Conservation (phyloP, 345 rosid species). For the Hibiscus tridactylites region DNA sequence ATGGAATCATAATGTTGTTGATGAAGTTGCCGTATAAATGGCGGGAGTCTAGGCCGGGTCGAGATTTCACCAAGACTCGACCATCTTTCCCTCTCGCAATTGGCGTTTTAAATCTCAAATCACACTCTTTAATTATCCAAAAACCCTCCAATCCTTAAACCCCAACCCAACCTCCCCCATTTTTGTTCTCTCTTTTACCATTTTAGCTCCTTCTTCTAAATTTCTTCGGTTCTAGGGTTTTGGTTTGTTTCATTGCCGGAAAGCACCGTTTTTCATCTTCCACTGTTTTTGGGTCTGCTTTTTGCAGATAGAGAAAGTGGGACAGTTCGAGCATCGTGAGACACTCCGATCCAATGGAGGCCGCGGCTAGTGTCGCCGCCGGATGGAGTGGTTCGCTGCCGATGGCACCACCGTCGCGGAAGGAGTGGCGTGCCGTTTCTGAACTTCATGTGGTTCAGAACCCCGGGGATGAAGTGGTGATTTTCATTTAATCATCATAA, state of each 20-base stretch:
- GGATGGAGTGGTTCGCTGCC: slow-evolving; percentile 60
- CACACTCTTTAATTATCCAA: slow-evolving; percentile 18
- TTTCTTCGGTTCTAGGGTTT: slow-evolving; percentile 24
- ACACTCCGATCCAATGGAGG: slow-evolving; percentile 52
- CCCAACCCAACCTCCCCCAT: slow-evolving; percentile 10
- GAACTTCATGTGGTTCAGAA: slow-evolving; percentile 61
- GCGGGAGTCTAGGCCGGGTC: not conserved
- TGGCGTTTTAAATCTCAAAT: slow-evolving; percentile 7
- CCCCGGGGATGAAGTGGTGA: slow-evolving; percentile 47
- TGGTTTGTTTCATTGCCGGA: not conserved
- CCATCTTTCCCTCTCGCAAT: slow-evolving; percentile 10
- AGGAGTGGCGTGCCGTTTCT: slow-evolving; percentile 94
- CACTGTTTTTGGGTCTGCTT: not conserved
- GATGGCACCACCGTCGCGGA: slow-evolving; percentile 44
- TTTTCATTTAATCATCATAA: not conserved
- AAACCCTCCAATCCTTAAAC: slow-evolving; percentile 17
- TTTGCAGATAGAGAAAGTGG: slow-evolving; percentile 8
- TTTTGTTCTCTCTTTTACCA: not conserved
- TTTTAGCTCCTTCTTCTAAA: not conserved
- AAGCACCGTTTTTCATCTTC: slow-evolving; percentile 21
- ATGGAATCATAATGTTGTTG: not conserved
- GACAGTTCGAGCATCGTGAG: slow-evolving; percentile 18
- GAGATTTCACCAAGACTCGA: not conserved
- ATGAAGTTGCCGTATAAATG: not conserved
- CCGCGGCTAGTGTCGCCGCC: slow-evolving; percentile 53